Base-by-base conservation (phyloP, 1,139 yeast species). In the Lodderomyces jiufengensis region DNA sequence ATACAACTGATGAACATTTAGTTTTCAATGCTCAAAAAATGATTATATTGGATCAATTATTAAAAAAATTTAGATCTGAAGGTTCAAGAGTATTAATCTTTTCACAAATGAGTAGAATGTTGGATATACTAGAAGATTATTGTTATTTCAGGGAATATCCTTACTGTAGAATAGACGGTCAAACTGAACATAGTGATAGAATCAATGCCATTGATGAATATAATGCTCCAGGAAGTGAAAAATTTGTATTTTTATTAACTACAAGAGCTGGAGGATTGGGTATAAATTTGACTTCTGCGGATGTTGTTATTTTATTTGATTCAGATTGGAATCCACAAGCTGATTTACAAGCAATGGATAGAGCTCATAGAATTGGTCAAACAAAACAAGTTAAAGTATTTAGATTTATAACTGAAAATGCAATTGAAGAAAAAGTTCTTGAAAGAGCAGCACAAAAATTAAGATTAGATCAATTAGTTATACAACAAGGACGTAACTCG, bases 261-360 rank as follows among this genome's bases (percentile, higher is more conserved):
- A 84, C 92, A 2, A 75, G 92, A 63, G 92, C 94, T 22, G 94
- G 94, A 61, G 94, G 94, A n/a, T 68, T 84, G 45, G 94, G 94
- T 57, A 84, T 84, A 49, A 84, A 84, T 52, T 70, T 84, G 51
- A 83, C 88, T 3, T 66, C 80, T 21, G 92, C 92, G 1, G 92
- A 84, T 57, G 70, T 82, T 37, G 94, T 84, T 27, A 69, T 84
- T 1, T 59, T 84, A 29, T 84, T 70, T 54, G 94, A 84, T 59
- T 80, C 87, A 1, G 94, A 84, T 57, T 84, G 94, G 94, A 84
- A 84, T 48, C 94, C 94, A 2, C 94, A 84, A 53, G 92, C 92
- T 3, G 94, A 84, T 66, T 70, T 84, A 45, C 94, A 84, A 57
- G 92, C 92, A 0, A 84, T 84, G 94, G 94, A 84, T 54, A 73